Evolutionary conservation across 345 rosid species (phyloP).

Genomic region (Citrus reticulata): DNA sequence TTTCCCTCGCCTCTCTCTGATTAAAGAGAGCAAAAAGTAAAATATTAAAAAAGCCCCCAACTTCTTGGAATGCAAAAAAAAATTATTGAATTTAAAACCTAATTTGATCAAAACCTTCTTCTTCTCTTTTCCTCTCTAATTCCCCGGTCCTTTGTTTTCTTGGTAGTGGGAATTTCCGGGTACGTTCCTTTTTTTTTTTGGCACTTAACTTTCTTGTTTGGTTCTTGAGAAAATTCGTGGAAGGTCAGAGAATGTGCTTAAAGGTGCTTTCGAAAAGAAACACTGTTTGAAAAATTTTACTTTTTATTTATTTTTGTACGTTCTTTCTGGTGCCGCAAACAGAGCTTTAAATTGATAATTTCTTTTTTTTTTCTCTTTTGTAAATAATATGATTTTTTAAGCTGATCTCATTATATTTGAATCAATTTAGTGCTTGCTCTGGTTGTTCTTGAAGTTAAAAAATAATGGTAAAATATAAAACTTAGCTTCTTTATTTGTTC

Average conservation of each 20-base stretch:
- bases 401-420: neutral
- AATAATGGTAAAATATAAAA: neutral
- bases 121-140: neutral
- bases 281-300: neutral
- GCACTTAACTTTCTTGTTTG: neutral
- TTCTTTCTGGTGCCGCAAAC: neutral
- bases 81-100: no score
- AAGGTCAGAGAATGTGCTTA: neutral
- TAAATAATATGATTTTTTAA: neutral
- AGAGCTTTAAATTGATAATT: neutral
- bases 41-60: neutral
- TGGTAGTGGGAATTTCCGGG: neutral
- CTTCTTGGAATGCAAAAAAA: neutral
- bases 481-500: neutral
- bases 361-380: neutral
- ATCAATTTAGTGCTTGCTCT: neutral
- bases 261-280: conserved; percentile 1
- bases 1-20: conserved; percentile 6
- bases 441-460: neutral
- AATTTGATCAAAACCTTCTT: neutral
- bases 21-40: neutral
- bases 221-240: conserved; percentile 1
- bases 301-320: neutral
- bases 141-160: neutral
- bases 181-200: neutral